phyloP scores from a whole-genome alignment of 2,329 filamentous ascomycete genomes.

The Aspergillus candidus region DNA sequence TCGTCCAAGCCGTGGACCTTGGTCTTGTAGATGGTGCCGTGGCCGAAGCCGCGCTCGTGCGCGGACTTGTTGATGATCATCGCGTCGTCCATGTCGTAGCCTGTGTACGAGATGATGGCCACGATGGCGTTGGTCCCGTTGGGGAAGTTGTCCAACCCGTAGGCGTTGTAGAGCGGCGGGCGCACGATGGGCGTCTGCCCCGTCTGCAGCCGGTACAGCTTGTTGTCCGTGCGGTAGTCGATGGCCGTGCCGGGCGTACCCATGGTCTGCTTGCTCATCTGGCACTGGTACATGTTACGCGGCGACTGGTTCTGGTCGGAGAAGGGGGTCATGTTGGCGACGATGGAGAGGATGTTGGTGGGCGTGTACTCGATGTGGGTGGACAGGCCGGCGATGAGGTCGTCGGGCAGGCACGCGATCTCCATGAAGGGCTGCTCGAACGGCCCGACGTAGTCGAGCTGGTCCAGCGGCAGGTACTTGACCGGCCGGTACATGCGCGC shows the following conservation, averaged over 20 bases:
- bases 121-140: constrained; percentile 94
- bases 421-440: constrained; percentile 98
- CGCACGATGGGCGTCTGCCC: constrained; percentile 93
- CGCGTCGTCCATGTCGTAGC: constrained; percentile 99
- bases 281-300: constrained; percentile 98
- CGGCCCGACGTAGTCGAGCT: constrained; percentile 81
- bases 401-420: constrained; percentile 82
- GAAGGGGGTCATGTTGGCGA: constrained; percentile 98
- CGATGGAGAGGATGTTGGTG: constrained; percentile 93
- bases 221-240: constrained; percentile 90
- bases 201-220: constrained; percentile 88
- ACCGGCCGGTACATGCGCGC: constrained; percentile 86
- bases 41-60: constrained; percentile 89
- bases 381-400: constrained; percentile 79
- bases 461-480: constrained; percentile 82
- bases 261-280: constrained; percentile 99
- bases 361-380: constrained; percentile 92
- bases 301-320: constrained; percentile 98
- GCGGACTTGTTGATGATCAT: constrained; percentile 99
- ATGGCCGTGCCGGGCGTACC: constrained; percentile 85
- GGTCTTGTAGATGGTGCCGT: constrained; percentile 96
- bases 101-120: constrained; percentile 96
- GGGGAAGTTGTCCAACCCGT: constrained; percentile 96
- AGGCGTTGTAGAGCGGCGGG: constrained; percentile 87
- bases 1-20: constrained; percentile 86